Evolutionary conservation across 208 protist species (phyloP).

Genomic region (Acanthamoeba triangularis): DNA sequence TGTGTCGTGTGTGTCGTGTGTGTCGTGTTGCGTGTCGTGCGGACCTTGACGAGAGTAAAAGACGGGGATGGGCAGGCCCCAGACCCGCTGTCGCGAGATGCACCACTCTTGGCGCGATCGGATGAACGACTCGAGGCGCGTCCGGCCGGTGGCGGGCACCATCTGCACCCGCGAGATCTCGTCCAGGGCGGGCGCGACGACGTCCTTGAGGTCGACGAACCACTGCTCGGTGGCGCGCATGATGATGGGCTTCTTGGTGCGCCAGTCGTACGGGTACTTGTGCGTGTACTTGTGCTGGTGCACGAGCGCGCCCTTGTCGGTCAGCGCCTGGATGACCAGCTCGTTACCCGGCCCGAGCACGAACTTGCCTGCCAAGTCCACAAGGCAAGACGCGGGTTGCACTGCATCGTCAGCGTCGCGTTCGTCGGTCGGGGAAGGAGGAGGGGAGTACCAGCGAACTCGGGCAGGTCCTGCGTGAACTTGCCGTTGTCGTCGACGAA

Average conservation of each 20-base stretch:
- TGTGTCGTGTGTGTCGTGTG: background rate
- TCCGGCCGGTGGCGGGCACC: slow-evolving; percentile 62
- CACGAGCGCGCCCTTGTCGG: slow-evolving; percentile 75
- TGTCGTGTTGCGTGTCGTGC: background rate
- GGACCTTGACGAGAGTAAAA: background rate
- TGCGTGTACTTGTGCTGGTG: slow-evolving; percentile 86
- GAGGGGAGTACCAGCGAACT: slow-evolving; percentile 51
- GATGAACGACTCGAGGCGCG: slow-evolving; percentile 88
- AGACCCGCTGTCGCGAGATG: slow-evolving; percentile 92
- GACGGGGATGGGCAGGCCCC: slow-evolving; percentile 92
- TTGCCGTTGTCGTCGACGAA: slow-evolving; percentile 88
- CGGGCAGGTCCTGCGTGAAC: slow-evolving; percentile 82
- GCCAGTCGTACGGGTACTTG: slow-evolving; percentile 95
- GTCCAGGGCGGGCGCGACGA: slow-evolving; percentile 81
- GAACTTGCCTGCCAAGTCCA: slow-evolving; percentile 47
- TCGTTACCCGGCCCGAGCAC: slow-evolving; percentile 83
- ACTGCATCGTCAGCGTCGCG: no score
- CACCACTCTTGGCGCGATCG: slow-evolving; percentile 92
- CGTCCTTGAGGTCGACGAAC: slow-evolving; percentile 86
- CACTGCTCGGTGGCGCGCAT: slow-evolving; percentile 89
- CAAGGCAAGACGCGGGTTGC: no score
- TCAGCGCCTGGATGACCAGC: slow-evolving; percentile 81
- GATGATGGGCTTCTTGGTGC: slow-evolving; percentile 91
- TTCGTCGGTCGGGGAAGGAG: no score
- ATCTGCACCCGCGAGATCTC: slow-evolving; percentile 82